Conservation (phyloP, 1,139 yeast genomes). For the Suhomyces chickasaworum region DNA sequence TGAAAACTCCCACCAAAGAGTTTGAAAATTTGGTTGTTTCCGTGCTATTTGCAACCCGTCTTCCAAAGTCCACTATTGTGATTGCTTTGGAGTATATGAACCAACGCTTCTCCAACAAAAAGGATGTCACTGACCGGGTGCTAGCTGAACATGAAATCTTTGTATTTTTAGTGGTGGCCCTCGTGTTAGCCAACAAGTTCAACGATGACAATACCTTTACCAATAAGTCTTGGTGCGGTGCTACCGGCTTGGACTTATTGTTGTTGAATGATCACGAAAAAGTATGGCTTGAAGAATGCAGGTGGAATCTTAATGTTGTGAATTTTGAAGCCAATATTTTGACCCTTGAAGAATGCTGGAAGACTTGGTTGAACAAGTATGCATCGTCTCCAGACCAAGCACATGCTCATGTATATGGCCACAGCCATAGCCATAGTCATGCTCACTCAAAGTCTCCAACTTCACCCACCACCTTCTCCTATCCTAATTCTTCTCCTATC, state of each 20-base stretch:
- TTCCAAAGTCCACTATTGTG: constrained; percentile 79
- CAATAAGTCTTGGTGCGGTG: constrained; percentile 93
- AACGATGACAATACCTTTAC: constrained; percentile 97
- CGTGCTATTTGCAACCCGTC: constrained; percentile 84
- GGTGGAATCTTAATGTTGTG: constrained; percentile 53
- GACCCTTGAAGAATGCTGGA: constrained; percentile 52
- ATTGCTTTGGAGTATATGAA: constrained; percentile 76
- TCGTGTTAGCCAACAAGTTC: constrained; percentile 87
- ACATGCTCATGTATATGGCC: constrained; percentile 1
- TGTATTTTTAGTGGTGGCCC: constrained; percentile 64
- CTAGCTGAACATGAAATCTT: constrained; percentile 52
- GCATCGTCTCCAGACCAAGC: constrained; percentile 9
- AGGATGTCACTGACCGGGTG: constrained; percentile 25
- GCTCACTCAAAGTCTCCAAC: constrained; percentile 14
- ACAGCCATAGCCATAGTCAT: no score
- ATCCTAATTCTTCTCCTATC: constrained; percentile 27
- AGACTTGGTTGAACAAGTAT: constrained; percentile 47
- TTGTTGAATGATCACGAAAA: constrained; percentile 69
- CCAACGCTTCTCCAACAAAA: constrained; percentile 40
- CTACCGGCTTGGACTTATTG: constrained; percentile 72
- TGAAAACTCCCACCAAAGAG: constrained; percentile 51
- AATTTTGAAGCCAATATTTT: constrained; percentile 42
- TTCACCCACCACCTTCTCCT: constrained; percentile 18
- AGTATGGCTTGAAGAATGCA: constrained; percentile 62
- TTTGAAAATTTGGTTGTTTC: constrained; percentile 64